Conservation (phyloP, 2,329 filamentous ascomycete genomes). For the Westerdykella aurantiaca region DNA sequence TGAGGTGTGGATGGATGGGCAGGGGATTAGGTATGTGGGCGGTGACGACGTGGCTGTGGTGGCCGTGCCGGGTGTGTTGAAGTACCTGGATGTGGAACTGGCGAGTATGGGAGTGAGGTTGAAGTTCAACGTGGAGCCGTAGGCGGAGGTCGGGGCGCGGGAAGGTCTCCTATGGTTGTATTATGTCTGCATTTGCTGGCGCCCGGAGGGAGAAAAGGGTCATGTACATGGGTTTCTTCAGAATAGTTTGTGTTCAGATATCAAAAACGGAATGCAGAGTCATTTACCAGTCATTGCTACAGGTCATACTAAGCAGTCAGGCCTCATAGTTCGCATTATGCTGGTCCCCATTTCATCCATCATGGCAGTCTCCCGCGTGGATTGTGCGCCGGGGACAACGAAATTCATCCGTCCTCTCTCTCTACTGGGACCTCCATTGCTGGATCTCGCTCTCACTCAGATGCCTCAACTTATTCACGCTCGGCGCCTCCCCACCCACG, state of each 20-base stretch:
- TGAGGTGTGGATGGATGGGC: constrained; percentile 79
- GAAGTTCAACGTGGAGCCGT: constrained; percentile 72
- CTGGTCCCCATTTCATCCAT: too few relatives aligned
- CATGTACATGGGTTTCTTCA: too few relatives aligned
- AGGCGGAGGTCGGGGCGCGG: background rate
- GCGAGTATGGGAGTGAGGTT: constrained; percentile 94
- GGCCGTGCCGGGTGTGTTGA: constrained; percentile 85
- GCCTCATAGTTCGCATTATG: too few relatives aligned
- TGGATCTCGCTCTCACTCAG: constrained; percentile 50
- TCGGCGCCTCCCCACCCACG: constrained; percentile 64
- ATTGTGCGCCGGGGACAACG: too few relatives aligned
- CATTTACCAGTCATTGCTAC: too few relatives aligned
- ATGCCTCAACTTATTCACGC: constrained; percentile 71
- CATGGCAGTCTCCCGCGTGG: too few relatives aligned
- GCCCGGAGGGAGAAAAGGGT: too few relatives aligned
- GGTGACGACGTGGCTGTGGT: constrained; percentile 88
- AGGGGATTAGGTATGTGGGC: constrained; percentile 76
- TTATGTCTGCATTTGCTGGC: too few relatives aligned
- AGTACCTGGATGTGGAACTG: constrained; percentile 89
- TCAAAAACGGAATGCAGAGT: too few relatives aligned
- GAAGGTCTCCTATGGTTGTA: too few relatives aligned
- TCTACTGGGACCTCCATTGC: constrained; percentile 32
- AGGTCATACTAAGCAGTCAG: too few relatives aligned
- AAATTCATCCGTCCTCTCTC: constrained; percentile 1
- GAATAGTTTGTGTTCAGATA: too few relatives aligned